These are phyloP conservation scores for Colletotrichum horii DNA, from an alignment of 2,329 filamentous ascomycete genomes.

Conservation along the genomic window DNA sequence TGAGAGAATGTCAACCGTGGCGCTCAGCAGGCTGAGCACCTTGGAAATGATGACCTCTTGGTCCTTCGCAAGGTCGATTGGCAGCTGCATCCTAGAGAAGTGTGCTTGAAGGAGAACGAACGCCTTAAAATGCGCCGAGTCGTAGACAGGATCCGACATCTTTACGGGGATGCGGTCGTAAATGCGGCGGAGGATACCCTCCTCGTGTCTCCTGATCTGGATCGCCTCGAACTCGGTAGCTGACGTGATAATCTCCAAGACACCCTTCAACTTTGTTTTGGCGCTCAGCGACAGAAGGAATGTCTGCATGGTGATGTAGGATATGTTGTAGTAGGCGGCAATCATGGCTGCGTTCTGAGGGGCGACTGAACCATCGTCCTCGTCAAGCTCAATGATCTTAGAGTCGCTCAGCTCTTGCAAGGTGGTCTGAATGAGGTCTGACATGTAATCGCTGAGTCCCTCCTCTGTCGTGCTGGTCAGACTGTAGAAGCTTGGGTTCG, in stretches of 20 bases:
- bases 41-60: slow-evolving; percentile 88
- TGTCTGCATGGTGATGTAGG: slow-evolving; percentile 99
- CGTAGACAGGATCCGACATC: slow-evolving; percentile 84
- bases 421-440: slow-evolving; percentile 91
- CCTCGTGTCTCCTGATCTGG: slow-evolving; percentile 92
- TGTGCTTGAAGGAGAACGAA: slow-evolving; percentile 97
- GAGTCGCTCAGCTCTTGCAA: slow-evolving; percentile 89
- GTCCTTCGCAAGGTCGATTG: slow-evolving; percentile 93
- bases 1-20: slow-evolving; percentile 92
- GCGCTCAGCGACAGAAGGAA: slow-evolving; percentile 89
- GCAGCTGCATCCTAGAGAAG: slow-evolving; percentile 96
- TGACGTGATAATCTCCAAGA: slow-evolving; percentile 95
- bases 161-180: slow-evolving; percentile 96
- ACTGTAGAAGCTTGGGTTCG: slow-evolving; percentile 96
- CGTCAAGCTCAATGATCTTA: slow-evolving; percentile 94
- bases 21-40: slow-evolving; percentile 85
- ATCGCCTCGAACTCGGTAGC: slow-evolving; percentile 96
- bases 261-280: slow-evolving; percentile 93
- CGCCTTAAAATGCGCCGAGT: slow-evolving; percentile 97
- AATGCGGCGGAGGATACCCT: slow-evolving; percentile 84
- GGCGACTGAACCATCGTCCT: slow-evolving; percentile 87
- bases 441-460: slow-evolving; percentile 90
- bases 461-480: slow-evolving; percentile 88
- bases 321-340: slow-evolving; percentile 98
- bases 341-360: slow-evolving; percentile 98